Conservation (phyloP, 2,329 filamentous ascomycete species). For the Alternaria arborescens region DNA sequence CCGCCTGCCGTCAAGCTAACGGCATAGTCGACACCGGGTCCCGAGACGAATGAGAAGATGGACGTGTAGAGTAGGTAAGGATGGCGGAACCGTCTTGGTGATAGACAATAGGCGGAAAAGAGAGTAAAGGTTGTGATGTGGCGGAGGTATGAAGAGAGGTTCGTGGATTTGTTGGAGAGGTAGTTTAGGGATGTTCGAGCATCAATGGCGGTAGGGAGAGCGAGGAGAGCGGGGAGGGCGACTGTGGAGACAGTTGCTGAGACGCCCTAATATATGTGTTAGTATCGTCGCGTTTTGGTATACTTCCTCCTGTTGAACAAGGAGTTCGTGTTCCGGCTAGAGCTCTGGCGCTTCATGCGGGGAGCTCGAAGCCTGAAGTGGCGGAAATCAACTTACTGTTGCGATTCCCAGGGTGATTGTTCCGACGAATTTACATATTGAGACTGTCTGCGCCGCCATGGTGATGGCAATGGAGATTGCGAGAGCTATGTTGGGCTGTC, state of each 20-base stretch:
- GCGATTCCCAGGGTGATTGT: constrained; percentile 87
- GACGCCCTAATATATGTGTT: constrained; percentile 70
- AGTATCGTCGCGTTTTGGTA: not conserved
- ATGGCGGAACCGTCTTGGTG: constrained; percentile 77
- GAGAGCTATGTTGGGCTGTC: not conserved
- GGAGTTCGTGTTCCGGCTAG: not conserved
- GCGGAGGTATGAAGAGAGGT: constrained; percentile 67
- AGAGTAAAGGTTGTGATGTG: constrained; percentile 75
- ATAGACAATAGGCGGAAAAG: constrained; percentile 78
- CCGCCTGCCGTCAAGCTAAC: constrained; percentile 34
- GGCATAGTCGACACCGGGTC: constrained; percentile 51
- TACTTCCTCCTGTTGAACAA: not conserved
- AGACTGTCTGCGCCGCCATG: constrained; percentile 74
- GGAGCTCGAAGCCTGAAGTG: constrained; percentile 15
- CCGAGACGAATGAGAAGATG: constrained; percentile 65
- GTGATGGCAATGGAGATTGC: constrained; percentile 9
- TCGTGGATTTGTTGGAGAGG: constrained; percentile 66
- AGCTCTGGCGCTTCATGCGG: constrained; percentile 13
- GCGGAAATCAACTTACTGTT: constrained; percentile 69
- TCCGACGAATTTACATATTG: constrained; percentile 89
- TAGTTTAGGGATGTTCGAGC: constrained; percentile 68
- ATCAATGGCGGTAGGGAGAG: constrained; percentile 78
- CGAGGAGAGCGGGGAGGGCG: constrained; percentile 80
- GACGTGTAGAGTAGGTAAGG: constrained; percentile 91
- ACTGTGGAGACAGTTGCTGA: constrained; percentile 84